phyloP scores from a whole-genome alignment of 352 stramenopile species.

The Phytophthora fragariae region DNA sequence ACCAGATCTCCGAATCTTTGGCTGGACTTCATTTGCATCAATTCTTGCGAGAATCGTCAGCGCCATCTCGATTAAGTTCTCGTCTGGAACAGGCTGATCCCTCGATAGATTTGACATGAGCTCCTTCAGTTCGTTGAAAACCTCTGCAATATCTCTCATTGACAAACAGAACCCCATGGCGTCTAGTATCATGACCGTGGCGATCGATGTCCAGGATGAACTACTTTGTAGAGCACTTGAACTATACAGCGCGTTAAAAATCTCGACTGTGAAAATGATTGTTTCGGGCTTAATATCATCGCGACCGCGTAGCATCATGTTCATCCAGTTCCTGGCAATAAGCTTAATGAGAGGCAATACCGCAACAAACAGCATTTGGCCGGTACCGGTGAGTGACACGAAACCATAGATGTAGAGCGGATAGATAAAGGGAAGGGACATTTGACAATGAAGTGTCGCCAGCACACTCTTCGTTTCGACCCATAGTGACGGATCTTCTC shows the following conservation, averaged over 20 bases:
- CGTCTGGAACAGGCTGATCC: neutral
- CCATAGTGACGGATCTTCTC: neutral
- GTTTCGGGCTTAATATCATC: neutral
- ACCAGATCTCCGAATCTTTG: no score
- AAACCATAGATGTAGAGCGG: neutral
- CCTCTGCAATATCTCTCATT: neutral
- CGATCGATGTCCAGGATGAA: neutral
- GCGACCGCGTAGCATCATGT: neutral
- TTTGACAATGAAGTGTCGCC: neutral
- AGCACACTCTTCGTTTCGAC: neutral
- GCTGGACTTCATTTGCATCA: neutral
- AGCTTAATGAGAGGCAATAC: neutral
- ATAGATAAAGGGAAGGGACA: neutral
- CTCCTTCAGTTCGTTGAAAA: neutral
- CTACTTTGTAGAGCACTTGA: neutral
- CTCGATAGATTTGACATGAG: neutral
- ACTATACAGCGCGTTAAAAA: neutral
- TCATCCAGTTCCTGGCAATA: neutral
- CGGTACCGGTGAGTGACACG: neutral
- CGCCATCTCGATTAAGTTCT: neutral
- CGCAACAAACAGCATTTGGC: neutral
- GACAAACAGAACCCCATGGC: neutral
- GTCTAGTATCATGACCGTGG: neutral
- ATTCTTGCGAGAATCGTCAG: neutral
- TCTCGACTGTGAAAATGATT: neutral